Conservation (phyloP, 139 green algal genomes). For the Bryopsis sp. region DNA sequence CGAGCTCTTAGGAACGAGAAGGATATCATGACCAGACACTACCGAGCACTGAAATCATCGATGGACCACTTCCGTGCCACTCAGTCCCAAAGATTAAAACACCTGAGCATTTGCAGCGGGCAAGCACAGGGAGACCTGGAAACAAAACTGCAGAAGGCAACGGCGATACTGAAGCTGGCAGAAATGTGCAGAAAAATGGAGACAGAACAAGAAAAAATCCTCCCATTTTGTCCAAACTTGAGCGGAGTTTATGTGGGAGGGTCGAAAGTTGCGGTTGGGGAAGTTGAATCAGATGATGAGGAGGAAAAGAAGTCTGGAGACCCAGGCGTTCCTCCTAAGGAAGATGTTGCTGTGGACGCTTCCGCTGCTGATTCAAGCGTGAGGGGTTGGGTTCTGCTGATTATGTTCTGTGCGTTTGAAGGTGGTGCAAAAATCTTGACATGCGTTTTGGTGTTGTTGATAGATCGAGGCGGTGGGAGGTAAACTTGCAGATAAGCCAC, state of each 20-base stretch:
- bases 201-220: conserved; percentile 45
- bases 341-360: too few species aligned
- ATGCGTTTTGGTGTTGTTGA: too few species aligned
- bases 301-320: too few species aligned
- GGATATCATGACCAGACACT: conserved; percentile 73
- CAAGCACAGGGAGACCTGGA: conserved; percentile 13
- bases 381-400: too few species aligned
- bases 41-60: conserved; percentile 27
- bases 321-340: too few species aligned
- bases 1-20: conserved; percentile 64
- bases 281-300: too few species aligned
- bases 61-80: conserved; percentile 3
- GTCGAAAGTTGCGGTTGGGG: too few species aligned
- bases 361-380: too few species aligned
- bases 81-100: conserved; percentile 2
- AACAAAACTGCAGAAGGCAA: conserved; percentile 39
- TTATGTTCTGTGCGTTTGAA: too few species aligned
- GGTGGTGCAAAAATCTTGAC: too few species aligned
- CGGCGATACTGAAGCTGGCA: conserved; percentile 64
- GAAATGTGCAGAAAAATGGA: conserved; percentile 71
- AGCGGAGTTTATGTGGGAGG: neutral
- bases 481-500: too few species aligned
- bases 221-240: neutral
- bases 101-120: neutral
- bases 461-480: too few species aligned